A percentile compares a stretch with the other conserved stretches of the same genome.
Evolutionary conservation across 257 asterid genomes (phyloP).

Genomic region (Solanum rostratum): DNA sequence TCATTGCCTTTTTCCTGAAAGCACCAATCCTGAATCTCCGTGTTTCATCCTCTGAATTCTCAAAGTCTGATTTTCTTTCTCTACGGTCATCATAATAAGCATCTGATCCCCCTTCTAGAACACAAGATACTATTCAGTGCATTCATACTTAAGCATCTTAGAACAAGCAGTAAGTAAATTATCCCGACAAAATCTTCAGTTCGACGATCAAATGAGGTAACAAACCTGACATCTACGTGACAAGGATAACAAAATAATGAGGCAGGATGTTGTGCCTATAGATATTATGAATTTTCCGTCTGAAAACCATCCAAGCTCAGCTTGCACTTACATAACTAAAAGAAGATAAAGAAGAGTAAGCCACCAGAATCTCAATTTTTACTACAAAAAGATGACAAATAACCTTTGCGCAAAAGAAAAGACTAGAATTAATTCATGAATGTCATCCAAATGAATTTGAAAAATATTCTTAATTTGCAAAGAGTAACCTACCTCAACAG

Average conservation of each 20-base stretch:
- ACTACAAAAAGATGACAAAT: neutral
- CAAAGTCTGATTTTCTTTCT: slow-evolving; percentile 73
- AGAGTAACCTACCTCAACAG: neutral
- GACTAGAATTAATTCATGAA: neutral
- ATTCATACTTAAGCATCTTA: neutral
- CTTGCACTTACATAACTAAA: neutral
- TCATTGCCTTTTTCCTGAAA: slow-evolving; percentile 70
- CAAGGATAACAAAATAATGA: neutral
- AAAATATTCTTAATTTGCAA: neutral
- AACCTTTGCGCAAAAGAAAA: neutral
- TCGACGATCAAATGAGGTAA: neutral
- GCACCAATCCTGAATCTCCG: slow-evolving; percentile 61
- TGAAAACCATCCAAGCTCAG: neutral
- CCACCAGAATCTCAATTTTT: neutral
- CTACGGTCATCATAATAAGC: slow-evolving; percentile 38
- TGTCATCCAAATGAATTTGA: neutral
- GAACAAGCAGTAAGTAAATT: neutral
- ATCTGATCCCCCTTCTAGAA: neutral
- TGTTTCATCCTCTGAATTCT: slow-evolving; percentile 70
- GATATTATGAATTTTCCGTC: neutral
- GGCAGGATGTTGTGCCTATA: neutral
- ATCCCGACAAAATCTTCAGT: neutral
- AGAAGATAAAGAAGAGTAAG: neutral
- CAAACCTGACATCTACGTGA: neutral
- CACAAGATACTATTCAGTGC: neutral